A percentile compares a stretch with the other conserved stretches of the same genome.
Conservation (phyloP, 345 rosid genomes). For the Populus davidiana region DNA sequence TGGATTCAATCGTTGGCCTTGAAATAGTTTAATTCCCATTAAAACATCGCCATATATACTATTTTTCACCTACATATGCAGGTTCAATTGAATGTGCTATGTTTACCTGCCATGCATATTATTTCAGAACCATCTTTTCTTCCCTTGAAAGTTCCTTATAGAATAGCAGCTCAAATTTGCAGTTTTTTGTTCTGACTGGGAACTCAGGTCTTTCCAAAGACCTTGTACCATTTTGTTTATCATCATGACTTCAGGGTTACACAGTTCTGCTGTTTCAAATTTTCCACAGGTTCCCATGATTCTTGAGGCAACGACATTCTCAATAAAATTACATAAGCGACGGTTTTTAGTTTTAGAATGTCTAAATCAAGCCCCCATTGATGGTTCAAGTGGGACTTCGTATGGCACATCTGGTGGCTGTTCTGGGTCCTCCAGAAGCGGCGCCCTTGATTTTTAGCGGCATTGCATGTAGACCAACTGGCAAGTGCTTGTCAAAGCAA, state of each 20-base stretch:
- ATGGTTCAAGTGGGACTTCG: conserved; percentile 81
- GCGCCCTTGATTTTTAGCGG: conserved; percentile 60
- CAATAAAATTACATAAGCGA: conserved; percentile 79
- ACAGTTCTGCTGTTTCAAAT: background rate
- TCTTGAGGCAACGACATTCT: conserved; percentile 79
- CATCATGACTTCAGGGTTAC: background rate
- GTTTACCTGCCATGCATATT: background rate
- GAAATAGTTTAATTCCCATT: background rate
- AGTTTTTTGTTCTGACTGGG: background rate
- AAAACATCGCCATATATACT: background rate
- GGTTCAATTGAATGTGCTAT: background rate
- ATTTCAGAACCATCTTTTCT: background rate
- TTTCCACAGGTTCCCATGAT: conserved; percentile 66
- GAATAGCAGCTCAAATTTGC: background rate
- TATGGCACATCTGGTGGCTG: conserved; percentile 69
- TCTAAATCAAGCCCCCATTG: conserved; percentile 92
- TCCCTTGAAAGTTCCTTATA: background rate
- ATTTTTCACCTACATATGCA: background rate
- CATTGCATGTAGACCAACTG: background rate
- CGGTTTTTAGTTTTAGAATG: conserved; percentile 74
- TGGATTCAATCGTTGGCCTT: background rate
- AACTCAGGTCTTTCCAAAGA: background rate
- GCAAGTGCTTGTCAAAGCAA: background rate
- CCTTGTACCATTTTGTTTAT: background rate
- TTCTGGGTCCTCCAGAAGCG: conserved; percentile 56